A percentile compares a stretch with the other conserved stretches of the same genome.
Evolutionary conservation across 306 rosid species (phyloP).

Genomic region (Delonix regia): DNA sequence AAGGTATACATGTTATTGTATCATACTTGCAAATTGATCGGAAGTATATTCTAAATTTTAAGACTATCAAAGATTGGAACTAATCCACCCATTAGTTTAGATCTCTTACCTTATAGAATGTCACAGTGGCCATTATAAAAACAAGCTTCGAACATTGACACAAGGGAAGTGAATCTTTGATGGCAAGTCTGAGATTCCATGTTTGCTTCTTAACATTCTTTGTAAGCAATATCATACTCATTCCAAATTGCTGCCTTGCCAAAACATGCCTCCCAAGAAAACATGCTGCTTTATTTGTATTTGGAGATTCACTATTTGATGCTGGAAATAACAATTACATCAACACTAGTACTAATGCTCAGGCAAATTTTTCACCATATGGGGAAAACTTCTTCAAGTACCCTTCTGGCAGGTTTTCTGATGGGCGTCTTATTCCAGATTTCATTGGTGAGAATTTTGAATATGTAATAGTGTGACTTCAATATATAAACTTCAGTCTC

Average conservation of each 20-base stretch:
- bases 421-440: conserved; percentile 54
- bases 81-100: not conserved
- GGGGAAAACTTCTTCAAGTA: conserved; percentile 57
- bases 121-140: not conserved
- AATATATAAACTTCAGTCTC: not conserved
- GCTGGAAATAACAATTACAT: conserved; percentile 63
- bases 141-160: not conserved
- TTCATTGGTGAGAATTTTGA: conserved; percentile 44
- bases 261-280: conserved; percentile 30
- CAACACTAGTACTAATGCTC: conserved; percentile 14
- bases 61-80: not conserved
- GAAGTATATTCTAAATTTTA: not conserved
- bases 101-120: not conserved
- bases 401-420: conserved; percentile 54
- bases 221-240: not conserved
- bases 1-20: not conserved
- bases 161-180: not conserved
- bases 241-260: not conserved
- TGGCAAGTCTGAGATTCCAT: conserved; percentile 27
- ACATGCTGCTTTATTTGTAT: conserved; percentile 45
- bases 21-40: not conserved
- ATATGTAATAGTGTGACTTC: not conserved
- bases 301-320: conserved; percentile 64
- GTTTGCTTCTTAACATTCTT: conserved; percentile 19
- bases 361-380: conserved; percentile 49